Conservation (phyloP, 1,284 basidiomycete genomes). For the Rugosomyces carneus region DNA sequence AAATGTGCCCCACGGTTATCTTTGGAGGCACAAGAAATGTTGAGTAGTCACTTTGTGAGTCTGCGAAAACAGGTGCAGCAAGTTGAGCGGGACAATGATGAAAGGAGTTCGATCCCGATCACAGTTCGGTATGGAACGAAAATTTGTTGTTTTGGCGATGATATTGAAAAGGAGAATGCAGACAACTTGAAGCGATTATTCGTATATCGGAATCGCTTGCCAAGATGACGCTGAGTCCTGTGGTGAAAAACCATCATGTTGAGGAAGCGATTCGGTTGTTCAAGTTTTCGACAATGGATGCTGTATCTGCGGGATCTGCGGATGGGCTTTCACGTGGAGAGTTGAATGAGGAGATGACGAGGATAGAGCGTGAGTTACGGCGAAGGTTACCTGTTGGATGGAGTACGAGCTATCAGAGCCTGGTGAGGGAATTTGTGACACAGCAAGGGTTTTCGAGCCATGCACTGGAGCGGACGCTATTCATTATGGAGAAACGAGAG, state of each 20-base stretch:
- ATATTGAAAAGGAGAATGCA: too few species aligned
- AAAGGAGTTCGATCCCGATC: slow-evolving; percentile 96
- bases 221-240: slow-evolving; percentile 86
- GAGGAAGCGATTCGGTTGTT: slow-evolving; percentile 98
- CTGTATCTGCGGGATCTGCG: slow-evolving; percentile 87
- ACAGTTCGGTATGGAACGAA: slow-evolving; percentile 75
- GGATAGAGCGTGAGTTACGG: slow-evolving; percentile 89
- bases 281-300: slow-evolving; percentile 99
- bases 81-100: slow-evolving; percentile 95
- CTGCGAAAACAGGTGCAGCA: slow-evolving; percentile 94
- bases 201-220: slow-evolving; percentile 97
- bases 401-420: slow-evolving; percentile 92
- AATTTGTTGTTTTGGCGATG: background rate
- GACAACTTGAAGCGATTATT: slow-evolving; percentile 98
- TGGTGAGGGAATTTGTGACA: slow-evolving; percentile 93
- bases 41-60: slow-evolving; percentile 95
- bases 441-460: slow-evolving; percentile 89
- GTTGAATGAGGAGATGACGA: slow-evolving; percentile 89
- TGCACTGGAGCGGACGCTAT: slow-evolving; percentile 89
- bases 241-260: slow-evolving; percentile 90
- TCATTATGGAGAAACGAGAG: slow-evolving; percentile 93
- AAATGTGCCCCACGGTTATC: slow-evolving; percentile 96
- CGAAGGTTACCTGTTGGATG: slow-evolving; percentile 91
- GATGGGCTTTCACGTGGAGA: slow-evolving; percentile 93
- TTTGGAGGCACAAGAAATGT: slow-evolving; percentile 91